Conservation (phyloP, 164 flowering plant genomes). For the Santalum album region DNA sequence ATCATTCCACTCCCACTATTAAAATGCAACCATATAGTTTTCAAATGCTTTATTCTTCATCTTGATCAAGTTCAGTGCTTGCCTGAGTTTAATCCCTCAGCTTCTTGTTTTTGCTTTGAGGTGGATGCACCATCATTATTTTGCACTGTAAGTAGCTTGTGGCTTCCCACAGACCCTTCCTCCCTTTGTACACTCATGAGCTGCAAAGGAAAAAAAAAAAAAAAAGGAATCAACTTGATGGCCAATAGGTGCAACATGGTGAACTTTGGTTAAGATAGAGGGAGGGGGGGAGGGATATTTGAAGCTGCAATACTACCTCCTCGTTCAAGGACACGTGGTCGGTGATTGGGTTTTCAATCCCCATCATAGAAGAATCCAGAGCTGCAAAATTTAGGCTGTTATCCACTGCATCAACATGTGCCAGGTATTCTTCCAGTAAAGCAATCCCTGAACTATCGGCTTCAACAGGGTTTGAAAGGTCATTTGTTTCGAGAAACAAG, state of each 20-base stretch:
- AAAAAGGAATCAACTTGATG: background rate
- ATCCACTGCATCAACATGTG: conserved; percentile 33
- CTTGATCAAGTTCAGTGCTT: background rate
- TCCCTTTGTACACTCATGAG: conserved; percentile 17
- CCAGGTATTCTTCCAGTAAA: conserved; percentile 39
- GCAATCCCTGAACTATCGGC: conserved; percentile 26
- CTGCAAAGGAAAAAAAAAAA: background rate
- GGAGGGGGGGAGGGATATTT: no score
- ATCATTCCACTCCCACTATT: no score
- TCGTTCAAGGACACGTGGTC: conserved; percentile 6
- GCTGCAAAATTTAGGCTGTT: conserved; percentile 9
- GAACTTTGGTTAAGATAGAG: no score
- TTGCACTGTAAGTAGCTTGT: conserved; percentile 10
- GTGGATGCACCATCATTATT: conserved; percentile 31
- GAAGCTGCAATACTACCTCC: conserved; percentile 21
- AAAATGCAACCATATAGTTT: no score
- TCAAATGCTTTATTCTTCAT: no score
- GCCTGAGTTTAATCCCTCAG: conserved; percentile 22
- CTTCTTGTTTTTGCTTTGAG: conserved; percentile 25
- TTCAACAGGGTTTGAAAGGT: conserved; percentile 25
- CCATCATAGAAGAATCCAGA: conserved; percentile 22
- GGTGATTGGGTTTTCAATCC: conserved; percentile 13
- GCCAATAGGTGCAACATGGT: no score
- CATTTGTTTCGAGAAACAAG: conserved; percentile 36
- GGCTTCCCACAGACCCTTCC: conserved; percentile 4